Evolutionary conservation across 208 protist species (phyloP), one percentile per base, ranked within the genome.

Genomic region (Acanthamoeba lenticulata): DNA sequence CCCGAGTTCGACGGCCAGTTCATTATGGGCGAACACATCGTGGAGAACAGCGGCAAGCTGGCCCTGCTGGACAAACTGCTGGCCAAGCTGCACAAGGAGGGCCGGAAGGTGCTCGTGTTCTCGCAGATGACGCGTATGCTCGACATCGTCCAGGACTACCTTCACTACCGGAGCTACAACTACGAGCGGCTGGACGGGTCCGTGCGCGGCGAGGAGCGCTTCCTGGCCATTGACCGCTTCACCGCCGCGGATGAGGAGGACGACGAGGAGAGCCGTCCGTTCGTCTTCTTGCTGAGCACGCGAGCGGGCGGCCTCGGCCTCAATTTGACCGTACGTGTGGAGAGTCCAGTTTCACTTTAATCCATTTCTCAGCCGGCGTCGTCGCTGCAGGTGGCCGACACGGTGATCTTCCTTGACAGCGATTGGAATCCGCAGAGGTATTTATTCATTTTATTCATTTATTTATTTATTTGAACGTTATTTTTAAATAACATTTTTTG

Each of bases 341-440:
- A 60, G 52, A 11, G 11, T 60, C 11, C 21, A 21, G 52, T 60
- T 27, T 27, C 11, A 60, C 52, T 11, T 60, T 11, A 21, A 60
- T 95, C 96, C n/a, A 92, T 97, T 11, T 21, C 52, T 60, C 15
- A 27, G 15, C 21, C 52, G 15, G 11, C 11, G 21, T 21, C 52
- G 15, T 60, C 52, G 21, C 11, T 60, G 52, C 52, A 60, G 34
- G 69, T 81, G 7, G 99, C 99, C 21, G 99, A 99, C 95, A 99
- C 99, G 27, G 99, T 99, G 9, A 97, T 99, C 42, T 97, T 99
- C 44, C 99, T 99, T 94, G 99, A 99, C 94, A 96, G 57, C 69
- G 95, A 96, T 86, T 97, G 94, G 94, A 99, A 99, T 94, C 98
- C 99, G 29, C 79, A 89, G 45, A 89, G 47, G 79, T 81, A 47